phyloP scores from a whole-genome alignment of 225 moss, liverwort and hornwort genomes.

The Straminergon stramineum region DNA sequence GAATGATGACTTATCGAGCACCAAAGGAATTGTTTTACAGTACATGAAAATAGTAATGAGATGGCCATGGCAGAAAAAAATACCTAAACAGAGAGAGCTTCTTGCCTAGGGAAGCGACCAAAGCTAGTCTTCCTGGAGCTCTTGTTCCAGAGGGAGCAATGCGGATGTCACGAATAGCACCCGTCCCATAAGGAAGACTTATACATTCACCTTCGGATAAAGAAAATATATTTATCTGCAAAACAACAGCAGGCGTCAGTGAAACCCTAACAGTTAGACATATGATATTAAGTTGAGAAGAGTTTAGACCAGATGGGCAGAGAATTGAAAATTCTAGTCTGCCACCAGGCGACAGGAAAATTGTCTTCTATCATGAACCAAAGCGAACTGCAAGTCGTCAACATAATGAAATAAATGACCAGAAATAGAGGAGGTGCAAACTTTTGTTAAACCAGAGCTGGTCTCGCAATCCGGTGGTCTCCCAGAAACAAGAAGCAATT shows the following conservation, averaged over 20 bases:
- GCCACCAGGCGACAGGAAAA: background rate
- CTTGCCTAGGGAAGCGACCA: constrained; percentile 70
- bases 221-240: constrained; percentile 56
- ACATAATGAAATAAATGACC: background rate
- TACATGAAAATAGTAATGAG: background rate
- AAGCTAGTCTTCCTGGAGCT: constrained; percentile 65
- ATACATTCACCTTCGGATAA: constrained; percentile 51
- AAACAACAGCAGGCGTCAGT: background rate
- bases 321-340: background rate
- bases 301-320: background rate
- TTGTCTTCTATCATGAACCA: background rate
- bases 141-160: constrained; percentile 60
- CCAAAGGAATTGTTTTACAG: background rate
- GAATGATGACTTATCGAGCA: background rate
- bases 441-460: constrained; percentile 67
- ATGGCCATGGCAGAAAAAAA: background rate
- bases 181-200: constrained; percentile 48
- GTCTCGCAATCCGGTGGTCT: constrained; percentile 33
- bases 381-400: background rate
- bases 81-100: constrained; percentile 66
- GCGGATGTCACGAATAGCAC: constrained; percentile 77
- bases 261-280: background rate
- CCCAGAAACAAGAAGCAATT: constrained; percentile 55
- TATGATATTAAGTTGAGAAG: background rate
- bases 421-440: constrained; percentile 6